A percentile compares a stretch with the other conserved stretches of the same genome.
These are phyloP conservation scores for Leccinum variabile DNA, from an alignment of 1,284 basidiomycete species.

Conservation along the genomic window DNA sequence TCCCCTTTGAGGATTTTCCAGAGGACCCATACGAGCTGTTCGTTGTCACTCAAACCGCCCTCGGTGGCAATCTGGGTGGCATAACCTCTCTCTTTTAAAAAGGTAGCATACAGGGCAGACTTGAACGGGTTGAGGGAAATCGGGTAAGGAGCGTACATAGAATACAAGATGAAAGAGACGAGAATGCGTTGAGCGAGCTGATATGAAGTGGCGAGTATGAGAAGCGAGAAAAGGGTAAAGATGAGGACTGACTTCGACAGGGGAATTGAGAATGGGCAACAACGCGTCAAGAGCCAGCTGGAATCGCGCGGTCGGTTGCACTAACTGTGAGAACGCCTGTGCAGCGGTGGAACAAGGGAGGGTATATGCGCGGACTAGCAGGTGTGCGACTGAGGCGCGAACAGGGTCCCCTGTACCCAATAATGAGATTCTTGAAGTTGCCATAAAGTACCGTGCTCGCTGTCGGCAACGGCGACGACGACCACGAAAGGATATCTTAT, in stretches of 20 bases:
- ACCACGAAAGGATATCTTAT: slow-evolving; percentile 11
- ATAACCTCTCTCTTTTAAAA: slow-evolving; percentile 60
- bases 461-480: slow-evolving; percentile 36
- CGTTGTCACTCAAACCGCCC: slow-evolving; percentile 59
- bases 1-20: slow-evolving; percentile 81
- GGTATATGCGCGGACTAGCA: slow-evolving; percentile 60
- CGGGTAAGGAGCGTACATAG: slow-evolving; percentile 72
- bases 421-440: slow-evolving; percentile 34
- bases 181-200: slow-evolving; percentile 71
- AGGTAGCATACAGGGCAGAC: slow-evolving; percentile 62
- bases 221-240: slow-evolving; percentile 3
- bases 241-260: slow-evolving; percentile 48
- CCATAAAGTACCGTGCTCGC: slow-evolving; percentile 32
- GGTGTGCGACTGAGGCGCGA: slow-evolving; percentile 55
- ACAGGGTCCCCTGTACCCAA: slow-evolving; percentile 39
- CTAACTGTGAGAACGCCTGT: slow-evolving; percentile 68
- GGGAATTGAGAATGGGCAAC: slow-evolving; percentile 62
- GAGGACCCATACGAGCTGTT: slow-evolving; percentile 77
- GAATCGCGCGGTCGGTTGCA: slow-evolving; percentile 69
- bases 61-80: slow-evolving; percentile 51
- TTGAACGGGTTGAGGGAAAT: slow-evolving; percentile 77
- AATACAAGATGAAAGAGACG: slow-evolving; percentile 73
- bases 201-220: slow-evolving; percentile 17
- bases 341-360: slow-evolving; percentile 73
- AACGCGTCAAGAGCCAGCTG: slow-evolving; percentile 76